phyloP scores from a whole-genome alignment of 2,329 filamentous ascomycete species.

The Torrubiella hemipterigena region DNA sequence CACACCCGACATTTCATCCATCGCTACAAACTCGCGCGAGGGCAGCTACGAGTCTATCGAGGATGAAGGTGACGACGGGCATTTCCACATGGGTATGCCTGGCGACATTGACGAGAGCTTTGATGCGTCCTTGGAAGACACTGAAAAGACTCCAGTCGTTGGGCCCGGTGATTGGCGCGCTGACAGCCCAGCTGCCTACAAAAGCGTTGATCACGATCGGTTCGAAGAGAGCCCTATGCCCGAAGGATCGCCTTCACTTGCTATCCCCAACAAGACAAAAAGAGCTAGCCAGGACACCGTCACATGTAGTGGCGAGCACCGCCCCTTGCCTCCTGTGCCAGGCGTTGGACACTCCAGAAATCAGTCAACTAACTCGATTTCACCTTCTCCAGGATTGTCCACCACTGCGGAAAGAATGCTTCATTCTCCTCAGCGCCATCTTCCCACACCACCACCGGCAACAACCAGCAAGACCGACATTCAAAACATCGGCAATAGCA shows the following conservation, averaged over 20 bases:
- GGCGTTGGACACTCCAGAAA: constrained; percentile 29
- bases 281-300: constrained; percentile 59
- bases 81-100: constrained; percentile 39
- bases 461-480: constrained; percentile 62
- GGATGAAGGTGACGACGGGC: constrained; percentile 56
- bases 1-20: constrained; percentile 87
- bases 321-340: constrained; percentile 80
- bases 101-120: constrained; percentile 68
- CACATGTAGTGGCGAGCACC: constrained; percentile 67
- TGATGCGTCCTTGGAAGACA: constrained; percentile 88
- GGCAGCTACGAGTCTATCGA: constrained; percentile 85
- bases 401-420: constrained; percentile 62
- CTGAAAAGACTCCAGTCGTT: constrained; percentile 96
- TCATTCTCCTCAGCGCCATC: constrained; percentile 45
- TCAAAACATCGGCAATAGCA: constrained; percentile 59
- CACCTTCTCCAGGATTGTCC: constrained; percentile 53
- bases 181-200: constrained; percentile 37
- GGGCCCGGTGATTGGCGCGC: constrained; percentile 92
- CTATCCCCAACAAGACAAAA: constrained; percentile 37
- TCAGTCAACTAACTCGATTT: constrained; percentile 37
- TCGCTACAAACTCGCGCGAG: constrained; percentile 80
- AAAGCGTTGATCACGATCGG: constrained; percentile 12
- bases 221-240: constrained; percentile 63
- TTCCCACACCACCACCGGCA: constrained; percentile 64
- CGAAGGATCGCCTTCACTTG: constrained; percentile 29